Evolutionary conservation across 177 flowering plant genomes (phyloP), one percentile per base, ranked within the genome.

Genomic region (Tripterygium wilfordii): DNA sequence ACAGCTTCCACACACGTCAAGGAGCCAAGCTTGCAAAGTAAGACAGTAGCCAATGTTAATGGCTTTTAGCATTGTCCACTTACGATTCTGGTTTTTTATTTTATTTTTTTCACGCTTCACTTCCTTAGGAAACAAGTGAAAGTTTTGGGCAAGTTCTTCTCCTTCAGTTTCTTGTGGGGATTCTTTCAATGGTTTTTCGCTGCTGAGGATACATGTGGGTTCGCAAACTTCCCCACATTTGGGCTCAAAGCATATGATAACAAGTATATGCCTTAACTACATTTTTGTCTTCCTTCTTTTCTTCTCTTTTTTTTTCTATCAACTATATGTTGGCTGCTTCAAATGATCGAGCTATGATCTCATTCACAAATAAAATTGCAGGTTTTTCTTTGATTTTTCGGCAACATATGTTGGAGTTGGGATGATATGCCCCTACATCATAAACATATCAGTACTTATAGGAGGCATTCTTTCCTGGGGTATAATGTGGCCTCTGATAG

Each of bases 1-100:
- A 63, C 37, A 57, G 67, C 38, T 63, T 63, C 54, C 67, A 63
- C 62, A 63, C 67, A 3, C 55, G 63, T n/a, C 18, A 41, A 48
- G 67, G 80, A 53, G 76, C 75, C 56, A 65, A 69, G 22, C 62
- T 72, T 32, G 80, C 78, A 12, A 78, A 72, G 83, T 75, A 67
- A 46, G 45, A n/a, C 18, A 18, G 40, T 37, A 9, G 1, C 18
- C 33, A 7, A 12, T 6, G 33, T 6, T 30, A 30, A 6, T 30
- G 33, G 8, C 12, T 12, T 7, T 30, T 30, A 15, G 1, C 0
- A 18, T 45, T 20, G 17, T 21, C 12, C 7, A 15, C 23, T 24
- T 14, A 32, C 18, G 0, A 2, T 19, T 0, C 12, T 12, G 33
- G 12, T 6, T 7, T 12, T 6, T 6, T 30, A 30, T 6, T 30